These are phyloP conservation scores for Clohesyomyces aquaticus DNA, from an alignment of 495 filamentous ascomycete species.

Conservation along the genomic window DNA sequence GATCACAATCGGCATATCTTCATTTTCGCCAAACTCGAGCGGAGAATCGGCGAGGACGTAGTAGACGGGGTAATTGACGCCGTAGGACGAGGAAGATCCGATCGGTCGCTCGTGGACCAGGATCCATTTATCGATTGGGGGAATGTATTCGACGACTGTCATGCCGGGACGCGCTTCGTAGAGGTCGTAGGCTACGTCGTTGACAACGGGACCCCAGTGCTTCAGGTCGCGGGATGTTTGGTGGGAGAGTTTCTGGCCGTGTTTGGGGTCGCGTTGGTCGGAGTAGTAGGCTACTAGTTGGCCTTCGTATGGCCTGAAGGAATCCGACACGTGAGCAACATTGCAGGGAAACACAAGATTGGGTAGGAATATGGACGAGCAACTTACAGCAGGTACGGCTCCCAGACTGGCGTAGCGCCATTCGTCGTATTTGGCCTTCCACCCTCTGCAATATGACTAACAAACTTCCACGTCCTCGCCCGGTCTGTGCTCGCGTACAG, in stretches of 20 bases:
- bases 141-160: conserved; percentile 57
- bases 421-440: conserved; percentile 63
- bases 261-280: conserved; percentile 63
- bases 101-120: conserved; percentile 63
- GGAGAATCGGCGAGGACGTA: conserved; percentile 57
- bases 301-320: conserved; percentile 45
- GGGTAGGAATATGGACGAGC: conserved; percentile 25
- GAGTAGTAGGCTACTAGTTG: conserved; percentile 67
- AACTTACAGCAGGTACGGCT: conserved; percentile 61
- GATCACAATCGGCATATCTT: conserved; percentile 51
- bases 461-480: conserved; percentile 63
- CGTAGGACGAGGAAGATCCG: conserved; percentile 18
- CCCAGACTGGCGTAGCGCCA: conserved; percentile 69
- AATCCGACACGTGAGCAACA: neutral
- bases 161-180: conserved; percentile 69
- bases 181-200: conserved; percentile 61
- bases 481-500: conserved; percentile 18
- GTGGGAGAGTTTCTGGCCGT: conserved; percentile 67
- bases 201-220: conserved; percentile 60
- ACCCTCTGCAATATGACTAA: conserved; percentile 66
- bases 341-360: neutral
- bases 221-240: conserved; percentile 60
- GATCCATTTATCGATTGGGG: conserved; percentile 64
- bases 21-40: conserved; percentile 52
- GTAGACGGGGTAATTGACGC: conserved; percentile 61